Base-by-base conservation (phyloP, 1,284 basidiomycete genomes). In the Malassezia restricta region DNA sequence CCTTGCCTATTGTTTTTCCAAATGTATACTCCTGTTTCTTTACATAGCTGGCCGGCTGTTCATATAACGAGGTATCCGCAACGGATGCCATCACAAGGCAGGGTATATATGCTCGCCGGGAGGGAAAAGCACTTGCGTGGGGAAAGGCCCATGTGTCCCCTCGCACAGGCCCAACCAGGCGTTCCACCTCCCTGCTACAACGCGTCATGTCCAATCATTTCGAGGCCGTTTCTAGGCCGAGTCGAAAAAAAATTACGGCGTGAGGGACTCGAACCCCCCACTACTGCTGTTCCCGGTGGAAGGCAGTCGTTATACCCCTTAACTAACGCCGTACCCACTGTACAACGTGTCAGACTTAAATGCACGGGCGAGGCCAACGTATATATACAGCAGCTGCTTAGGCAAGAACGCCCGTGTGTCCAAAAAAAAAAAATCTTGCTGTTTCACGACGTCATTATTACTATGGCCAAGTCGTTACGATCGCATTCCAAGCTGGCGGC, bases 381-480 rank as follows among this genome's bases (percentile, higher is more conserved):
- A 24, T 24, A 24, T 24, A 24, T 24, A 24, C 20, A 2, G 4
- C 20, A 24, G n/a, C 4, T 2, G 20, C 20, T 24, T 24, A 24
- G 20, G 20, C 20, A 24, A 24, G 20, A 24, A 24, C 20, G 20
- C 20, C 20, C 20, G 2, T 4, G 20, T 24, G 20, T 24, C 20
- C 20, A 24, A 24, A 24, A 24, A 24, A 24, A 24, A 24, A 40
- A 40, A 15, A 8, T 11, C 39, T 35, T 35, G 33, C 2, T 5
- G 33, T 35, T 35, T 35, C 20, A 2, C 20, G 20, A 24, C 20
- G 2, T 24, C 20, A 2, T 24, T 24, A 4, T 24, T 55, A 71
- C 62, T 39, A 92, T 95, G 91, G 90, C 87, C 53, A 96, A 95
- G 78, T 90, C 87, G 39, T 81, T 85, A 47, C 81, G 90, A 69